Conservation (phyloP, 495 filamentous ascomycete species). For the Neurospora sublineolata region DNA sequence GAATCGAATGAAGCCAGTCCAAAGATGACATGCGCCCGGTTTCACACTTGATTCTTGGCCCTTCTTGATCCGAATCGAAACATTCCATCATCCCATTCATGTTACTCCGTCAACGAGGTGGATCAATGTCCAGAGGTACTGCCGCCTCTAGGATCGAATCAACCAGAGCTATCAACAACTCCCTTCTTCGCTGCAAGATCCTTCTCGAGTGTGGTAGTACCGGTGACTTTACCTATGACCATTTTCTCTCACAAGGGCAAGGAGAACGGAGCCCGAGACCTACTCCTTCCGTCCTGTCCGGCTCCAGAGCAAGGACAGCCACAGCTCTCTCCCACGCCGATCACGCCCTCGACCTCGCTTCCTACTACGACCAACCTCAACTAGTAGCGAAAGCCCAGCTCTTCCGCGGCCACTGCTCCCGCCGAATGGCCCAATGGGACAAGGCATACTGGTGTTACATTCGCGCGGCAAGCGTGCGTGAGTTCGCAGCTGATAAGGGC, state of each 20-base stretch:
- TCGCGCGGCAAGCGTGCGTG: neutral
- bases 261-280: neutral
- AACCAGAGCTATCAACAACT: neutral
- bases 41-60: neutral
- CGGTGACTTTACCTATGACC: neutral
- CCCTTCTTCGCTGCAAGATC: neutral
- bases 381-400: neutral
- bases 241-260: neutral
- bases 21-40: neutral
- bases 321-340: neutral
- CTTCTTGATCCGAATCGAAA: neutral
- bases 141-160: neutral
- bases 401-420: neutral
- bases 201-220: neutral
- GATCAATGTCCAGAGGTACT: neutral
- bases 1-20: neutral
- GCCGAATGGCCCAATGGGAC: neutral
- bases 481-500: neutral
- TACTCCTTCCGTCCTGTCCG: neutral
- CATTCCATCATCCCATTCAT: neutral
- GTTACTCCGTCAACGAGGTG: neutral
- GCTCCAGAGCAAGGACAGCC: neutral
- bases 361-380: neutral
- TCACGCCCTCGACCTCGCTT: neutral
- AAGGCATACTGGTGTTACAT: conserved; percentile 1